A percentile compares a stretch with the other conserved stretches of the same genome.
phyloP scores from a whole-genome alignment of 2,329 filamentous ascomycete species.

The Trichoderma semiorbis region DNA sequence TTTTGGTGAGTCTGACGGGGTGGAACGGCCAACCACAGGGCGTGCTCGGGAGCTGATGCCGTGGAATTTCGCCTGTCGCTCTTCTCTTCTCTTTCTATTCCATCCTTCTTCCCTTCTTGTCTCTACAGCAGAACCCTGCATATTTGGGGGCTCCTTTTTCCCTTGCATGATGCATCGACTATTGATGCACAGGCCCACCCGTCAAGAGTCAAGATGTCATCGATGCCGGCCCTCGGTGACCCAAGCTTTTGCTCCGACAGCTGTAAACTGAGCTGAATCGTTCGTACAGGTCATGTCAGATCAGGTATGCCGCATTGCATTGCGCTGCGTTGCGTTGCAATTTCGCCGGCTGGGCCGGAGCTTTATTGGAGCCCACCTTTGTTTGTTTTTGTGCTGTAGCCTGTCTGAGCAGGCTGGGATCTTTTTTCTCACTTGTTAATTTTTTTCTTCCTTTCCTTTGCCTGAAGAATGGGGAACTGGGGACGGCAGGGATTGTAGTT shows the following conservation, averaged over 20 bases:
- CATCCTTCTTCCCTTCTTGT: background rate
- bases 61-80: background rate
- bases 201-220: background rate
- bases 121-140: background rate
- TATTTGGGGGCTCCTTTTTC: background rate
- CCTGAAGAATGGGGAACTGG: background rate
- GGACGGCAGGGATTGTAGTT: background rate
- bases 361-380: background rate
- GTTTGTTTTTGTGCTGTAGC: background rate
- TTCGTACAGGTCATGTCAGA: background rate
- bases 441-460: background rate
- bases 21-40: background rate
- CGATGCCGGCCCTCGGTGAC: background rate
- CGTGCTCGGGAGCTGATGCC: background rate
- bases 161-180: background rate
- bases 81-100: background rate
- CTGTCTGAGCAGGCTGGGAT: background rate
- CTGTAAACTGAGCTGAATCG: background rate
- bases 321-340: background rate
- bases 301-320: background rate
- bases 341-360: slow-evolving; percentile 2
- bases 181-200: background rate
- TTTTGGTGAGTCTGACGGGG: background rate
- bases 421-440: background rate
- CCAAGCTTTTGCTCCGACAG: background rate